A percentile compares a stretch with the other conserved stretches of the same genome.
Conservation (phyloP, 108 stramenopile genomes). For the Aureococcus anophagefferens region DNA sequence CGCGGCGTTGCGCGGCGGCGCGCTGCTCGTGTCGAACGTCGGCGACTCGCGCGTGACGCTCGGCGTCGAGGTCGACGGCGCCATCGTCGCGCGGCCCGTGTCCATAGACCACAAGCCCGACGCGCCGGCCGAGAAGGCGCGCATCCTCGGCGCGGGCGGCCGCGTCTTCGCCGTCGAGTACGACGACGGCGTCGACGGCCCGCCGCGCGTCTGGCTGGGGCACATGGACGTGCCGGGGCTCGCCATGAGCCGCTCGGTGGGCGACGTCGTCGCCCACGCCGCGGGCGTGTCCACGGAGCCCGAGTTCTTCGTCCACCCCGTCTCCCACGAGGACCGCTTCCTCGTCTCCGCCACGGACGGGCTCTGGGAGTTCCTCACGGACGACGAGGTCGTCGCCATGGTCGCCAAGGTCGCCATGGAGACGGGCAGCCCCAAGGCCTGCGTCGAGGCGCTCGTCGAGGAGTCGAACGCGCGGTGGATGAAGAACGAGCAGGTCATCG, state of each 20-base stretch:
- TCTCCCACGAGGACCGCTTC: slow-evolving; percentile 26
- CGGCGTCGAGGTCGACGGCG: slow-evolving; percentile 46
- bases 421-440: slow-evolving; percentile 65
- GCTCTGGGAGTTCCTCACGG: slow-evolving; percentile 91
- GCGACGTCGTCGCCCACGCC: slow-evolving; percentile 88
- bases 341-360: slow-evolving; percentile 92
- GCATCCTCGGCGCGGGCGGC: slow-evolving; percentile 81
- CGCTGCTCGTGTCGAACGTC: slow-evolving; percentile 79
- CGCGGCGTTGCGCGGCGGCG: slow-evolving; percentile 77
- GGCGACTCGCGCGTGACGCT: slow-evolving; percentile 83
- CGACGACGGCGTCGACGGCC: slow-evolving; percentile 97
- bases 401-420: slow-evolving; percentile 52
- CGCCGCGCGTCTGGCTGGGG: slow-evolving; percentile 94
- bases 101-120: slow-evolving; percentile 97
- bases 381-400: slow-evolving; percentile 72
- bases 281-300: slow-evolving; percentile 94
- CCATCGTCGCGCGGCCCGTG: slow-evolving; percentile 65
- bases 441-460: slow-evolving; percentile 77
- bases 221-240: slow-evolving; percentile 97
- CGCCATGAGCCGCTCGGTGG: slow-evolving; percentile 92
- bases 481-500: slow-evolving; percentile 93
- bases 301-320: slow-evolving; percentile 67
- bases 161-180: slow-evolving; percentile 97
- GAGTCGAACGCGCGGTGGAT: slow-evolving; percentile 91
- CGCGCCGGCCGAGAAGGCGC: slow-evolving; percentile 83